Evolutionary conservation across 345 rosid species (phyloP), one percentile per base, ranked within the genome.

Genomic region (Orychophragmus violaceus): DNA sequence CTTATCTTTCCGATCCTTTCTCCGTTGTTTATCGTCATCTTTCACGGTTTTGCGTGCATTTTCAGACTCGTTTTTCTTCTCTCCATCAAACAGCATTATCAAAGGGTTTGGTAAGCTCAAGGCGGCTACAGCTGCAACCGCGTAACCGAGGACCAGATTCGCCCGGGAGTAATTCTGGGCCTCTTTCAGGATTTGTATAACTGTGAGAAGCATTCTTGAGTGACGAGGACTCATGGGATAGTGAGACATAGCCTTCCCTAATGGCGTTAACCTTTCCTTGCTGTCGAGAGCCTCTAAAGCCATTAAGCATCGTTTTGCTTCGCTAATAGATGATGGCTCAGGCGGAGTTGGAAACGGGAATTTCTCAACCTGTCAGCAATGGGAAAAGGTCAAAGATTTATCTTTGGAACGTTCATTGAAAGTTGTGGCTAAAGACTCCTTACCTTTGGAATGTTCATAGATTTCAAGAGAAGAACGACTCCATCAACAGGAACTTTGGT

Each of bases 281-380:
- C 59, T 32, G 69, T 87, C 87, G 8, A 92, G 89, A 44, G 98
- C 96, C 80, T 81, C 89, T 61, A 92, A 83, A 58, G 79, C 82
- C 80, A 77, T 84, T 78, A 92, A 70, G 68, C 96, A 86, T 25
- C 72, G 61, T 68, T 82, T 91, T 9, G 96, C 96, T 77, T 84
- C 87, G 66, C 52, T 65, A 78, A 92, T 68, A 51, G 96, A 82
- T 51, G 76, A 58, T 35, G 80, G 58, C 44, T 79, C 80, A 0
- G 96, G 98, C 44, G 92, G 85, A 65, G 98, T 92, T 23, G 96
- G 98, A 75, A 92, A 92, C 23, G 96, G 98, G 73, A 89, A 92
- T 77, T 87, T 84, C 60, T 74, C 82, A 35, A 92, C 96, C 98
- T 92, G 80, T 9, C 25, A 21, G 21, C 52, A 53, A 56, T 2